Conservation (phyloP, 1,284 basidiomycete genomes). For the Papiliotrema laurentii region DNA sequence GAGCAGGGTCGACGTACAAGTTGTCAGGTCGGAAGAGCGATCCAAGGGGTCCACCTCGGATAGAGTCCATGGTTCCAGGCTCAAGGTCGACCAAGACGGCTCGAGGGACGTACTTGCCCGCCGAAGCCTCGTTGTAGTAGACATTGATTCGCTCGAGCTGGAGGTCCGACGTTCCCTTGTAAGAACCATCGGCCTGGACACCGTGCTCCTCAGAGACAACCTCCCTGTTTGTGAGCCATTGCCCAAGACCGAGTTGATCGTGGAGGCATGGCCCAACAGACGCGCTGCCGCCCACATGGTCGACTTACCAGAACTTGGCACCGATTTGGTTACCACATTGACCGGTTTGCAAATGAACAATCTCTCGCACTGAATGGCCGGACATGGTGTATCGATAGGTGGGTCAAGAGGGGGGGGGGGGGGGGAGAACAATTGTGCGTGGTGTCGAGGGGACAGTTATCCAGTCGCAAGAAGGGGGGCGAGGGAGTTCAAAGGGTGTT, state of each 20-base stretch:
- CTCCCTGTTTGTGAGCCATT: conserved; percentile 28
- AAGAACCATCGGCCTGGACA: conserved; percentile 83
- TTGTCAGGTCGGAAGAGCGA: conserved; percentile 57
- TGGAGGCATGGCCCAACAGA: not conserved
- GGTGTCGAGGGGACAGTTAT: no score
- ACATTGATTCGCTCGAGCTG: conserved; percentile 97
- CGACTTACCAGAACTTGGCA: conserved; percentile 99
- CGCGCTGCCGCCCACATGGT: no score
- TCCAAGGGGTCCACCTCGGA: conserved; percentile 62
- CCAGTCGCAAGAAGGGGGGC: not conserved
- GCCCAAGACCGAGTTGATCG: not conserved
- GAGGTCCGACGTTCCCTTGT: conserved; percentile 89
- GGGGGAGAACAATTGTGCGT: not conserved
- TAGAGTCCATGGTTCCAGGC: conserved; percentile 95
- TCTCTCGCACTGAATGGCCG: conserved; percentile 68
- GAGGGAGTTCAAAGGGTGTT: not conserved
- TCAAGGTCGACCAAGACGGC: conserved; percentile 92
- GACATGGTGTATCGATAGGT: not conserved
- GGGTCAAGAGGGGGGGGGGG: not conserved
- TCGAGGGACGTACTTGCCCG: conserved; percentile 92
- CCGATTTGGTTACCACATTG: conserved; percentile 98
- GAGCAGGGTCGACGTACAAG: conserved; percentile 37
- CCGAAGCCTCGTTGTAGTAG: conserved; percentile 86
- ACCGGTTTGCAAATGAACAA: conserved; percentile 94
- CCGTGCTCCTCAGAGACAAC: conserved; percentile 92